Percentiles rank a stretch among this genome's conserved stretches.
Conservation (phyloP, 352 stramenopile genomes). For the Halophytophthora polymorphica region DNA sequence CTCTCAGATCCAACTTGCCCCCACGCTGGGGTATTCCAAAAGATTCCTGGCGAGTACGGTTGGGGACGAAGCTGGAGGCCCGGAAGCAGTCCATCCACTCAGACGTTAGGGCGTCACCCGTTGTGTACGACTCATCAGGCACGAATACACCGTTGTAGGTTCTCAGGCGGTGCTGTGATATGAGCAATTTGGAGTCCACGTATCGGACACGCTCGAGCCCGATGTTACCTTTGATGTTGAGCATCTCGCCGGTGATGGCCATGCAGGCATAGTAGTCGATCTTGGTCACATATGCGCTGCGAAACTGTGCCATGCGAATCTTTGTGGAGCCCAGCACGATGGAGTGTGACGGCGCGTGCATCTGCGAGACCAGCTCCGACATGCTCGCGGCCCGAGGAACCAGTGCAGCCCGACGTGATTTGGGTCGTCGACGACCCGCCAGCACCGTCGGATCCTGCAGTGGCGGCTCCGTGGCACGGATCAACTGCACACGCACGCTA, state of each 20-base stretch:
- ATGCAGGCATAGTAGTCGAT: conserved; percentile 85
- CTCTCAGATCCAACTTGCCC: background rate
- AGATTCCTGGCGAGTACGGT: background rate
- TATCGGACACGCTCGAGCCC: conserved; percentile 73
- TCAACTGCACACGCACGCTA: conserved; percentile 72
- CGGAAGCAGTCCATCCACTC: conserved; percentile 85
- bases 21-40: background rate
- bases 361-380: conserved; percentile 36
- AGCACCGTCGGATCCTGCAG: conserved; percentile 44
- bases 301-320: conserved; percentile 78
- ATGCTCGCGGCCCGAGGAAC: conserved; percentile 24
- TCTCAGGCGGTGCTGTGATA: conserved; percentile 54
- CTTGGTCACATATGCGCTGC: conserved; percentile 81
- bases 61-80: conserved; percentile 27
- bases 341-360: conserved; percentile 34
- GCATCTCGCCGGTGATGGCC: conserved; percentile 71
- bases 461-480: conserved; percentile 70
- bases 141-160: conserved; percentile 72
- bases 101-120: conserved; percentile 55
- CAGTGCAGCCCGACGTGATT: conserved; percentile 39
- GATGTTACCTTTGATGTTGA: conserved; percentile 85
- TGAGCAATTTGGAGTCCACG: conserved; percentile 67
- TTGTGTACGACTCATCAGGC: conserved; percentile 61
- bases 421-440: conserved; percentile 22
- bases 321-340: conserved; percentile 68